These are phyloP conservation scores for Solanum etuberosum DNA, from an alignment of 257 asterid genomes.

Conservation along the genomic window DNA sequence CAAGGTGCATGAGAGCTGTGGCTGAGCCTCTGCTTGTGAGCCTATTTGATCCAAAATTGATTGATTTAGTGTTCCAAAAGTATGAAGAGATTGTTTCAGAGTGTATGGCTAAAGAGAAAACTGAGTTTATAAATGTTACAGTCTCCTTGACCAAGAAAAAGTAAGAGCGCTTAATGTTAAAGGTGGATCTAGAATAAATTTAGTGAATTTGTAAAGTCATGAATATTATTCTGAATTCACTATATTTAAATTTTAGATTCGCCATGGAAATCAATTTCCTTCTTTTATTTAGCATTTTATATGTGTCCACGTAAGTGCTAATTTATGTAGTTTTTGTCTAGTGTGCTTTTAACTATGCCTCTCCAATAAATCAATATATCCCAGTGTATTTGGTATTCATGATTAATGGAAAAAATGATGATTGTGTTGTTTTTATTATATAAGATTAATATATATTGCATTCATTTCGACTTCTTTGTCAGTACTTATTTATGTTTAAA, in stretches of 20 bases:
- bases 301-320: background rate
- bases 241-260: background rate
- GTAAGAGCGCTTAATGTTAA: background rate
- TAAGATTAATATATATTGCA: too few species aligned
- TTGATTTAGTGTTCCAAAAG: slow-evolving; percentile 28
- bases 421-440: background rate
- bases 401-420: background rate
- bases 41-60: slow-evolving; percentile 38
- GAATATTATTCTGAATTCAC: background rate
- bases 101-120: slow-evolving; percentile 12
- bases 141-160: background rate
- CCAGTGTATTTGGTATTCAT: background rate
- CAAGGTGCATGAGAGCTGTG: slow-evolving; percentile 56
- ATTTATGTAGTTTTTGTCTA: background rate
- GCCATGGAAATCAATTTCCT: background rate
- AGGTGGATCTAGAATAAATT: background rate
- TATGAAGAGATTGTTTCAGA: slow-evolving; percentile 12
- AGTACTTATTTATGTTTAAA: too few species aligned
- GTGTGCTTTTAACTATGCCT: background rate
- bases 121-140: slow-evolving; percentile 5
- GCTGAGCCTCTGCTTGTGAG: slow-evolving; percentile 45
- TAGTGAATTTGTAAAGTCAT: background rate
- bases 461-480: too few species aligned
- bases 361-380: background rate
- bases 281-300: background rate